Evolutionary conservation across 1,284 basidiomycete species (phyloP).

Genomic region (Erythrobasidium hasegawianum): DNA sequence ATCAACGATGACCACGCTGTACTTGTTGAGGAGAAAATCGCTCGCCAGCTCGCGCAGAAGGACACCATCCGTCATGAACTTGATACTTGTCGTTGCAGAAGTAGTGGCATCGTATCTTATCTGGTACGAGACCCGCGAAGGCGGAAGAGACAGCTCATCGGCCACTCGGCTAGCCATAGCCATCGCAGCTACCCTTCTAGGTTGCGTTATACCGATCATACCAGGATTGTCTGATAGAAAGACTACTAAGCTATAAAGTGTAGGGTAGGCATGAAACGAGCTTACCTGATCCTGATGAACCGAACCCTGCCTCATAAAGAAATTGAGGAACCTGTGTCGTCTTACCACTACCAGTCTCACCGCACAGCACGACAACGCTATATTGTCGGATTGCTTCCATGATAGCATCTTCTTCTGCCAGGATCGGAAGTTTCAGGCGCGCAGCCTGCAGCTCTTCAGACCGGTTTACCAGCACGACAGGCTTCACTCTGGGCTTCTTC

Average conservation of each 20-base stretch:
- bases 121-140: conserved; percentile 80
- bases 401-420: conserved; percentile 89
- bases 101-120: conserved; percentile 96
- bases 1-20: conserved; percentile 92
- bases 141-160: conserved; percentile 73
- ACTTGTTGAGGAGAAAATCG: conserved; percentile 84
- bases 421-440: conserved; percentile 78
- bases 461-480: conserved; percentile 60
- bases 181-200: conserved; percentile 92
- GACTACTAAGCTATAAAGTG: conserved; percentile 29
- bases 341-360: conserved; percentile 94
- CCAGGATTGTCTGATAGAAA: conserved; percentile 78
- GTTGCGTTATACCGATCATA: conserved; percentile 97
- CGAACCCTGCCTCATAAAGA: conserved; percentile 91
- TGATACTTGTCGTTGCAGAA: conserved; percentile 82
- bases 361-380: conserved; percentile 68
- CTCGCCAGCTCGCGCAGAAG: conserved; percentile 84
- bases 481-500: conserved; percentile 27
- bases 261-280: conserved; percentile 26
- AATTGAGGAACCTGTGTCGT: conserved; percentile 97
- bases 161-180: conserved; percentile 91
- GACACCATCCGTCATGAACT: conserved; percentile 99
- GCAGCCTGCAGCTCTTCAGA: conserved; percentile 70
- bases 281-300: conserved; percentile 68
- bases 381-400: conserved; percentile 87